A percentile compares a stretch with the other conserved stretches of the same genome.
These are phyloP conservation scores for Pyrenophora tritici-repentis DNA, from an alignment of 2,329 filamentous ascomycete genomes.

Conservation along the genomic window DNA sequence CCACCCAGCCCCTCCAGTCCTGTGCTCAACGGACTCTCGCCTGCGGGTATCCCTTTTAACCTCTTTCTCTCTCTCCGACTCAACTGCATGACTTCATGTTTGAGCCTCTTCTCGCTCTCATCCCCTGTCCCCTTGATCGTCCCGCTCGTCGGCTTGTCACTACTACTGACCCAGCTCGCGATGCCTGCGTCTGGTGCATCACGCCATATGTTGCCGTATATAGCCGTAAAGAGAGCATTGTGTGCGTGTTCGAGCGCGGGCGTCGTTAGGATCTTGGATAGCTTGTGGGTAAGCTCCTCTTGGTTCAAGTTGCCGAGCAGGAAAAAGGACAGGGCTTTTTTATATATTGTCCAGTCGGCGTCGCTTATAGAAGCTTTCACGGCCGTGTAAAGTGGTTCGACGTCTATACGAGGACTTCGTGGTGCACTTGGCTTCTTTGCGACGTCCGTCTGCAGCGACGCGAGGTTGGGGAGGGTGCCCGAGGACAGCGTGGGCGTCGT, in stretches of 20 bases:
- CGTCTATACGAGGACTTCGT: slow-evolving; percentile 63
- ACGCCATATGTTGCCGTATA: slow-evolving; percentile 63
- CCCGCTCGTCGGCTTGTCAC: slow-evolving; percentile 73
- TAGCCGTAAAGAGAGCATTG: slow-evolving; percentile 64
- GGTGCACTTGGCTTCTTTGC: slow-evolving; percentile 55
- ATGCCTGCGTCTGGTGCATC: slow-evolving; percentile 67
- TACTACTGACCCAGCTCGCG: slow-evolving; percentile 67
- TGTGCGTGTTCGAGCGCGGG: slow-evolving; percentile 62
- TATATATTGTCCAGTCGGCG: slow-evolving; percentile 63
- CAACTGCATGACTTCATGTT: slow-evolving; percentile 67
- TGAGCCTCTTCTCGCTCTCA: slow-evolving; percentile 65
- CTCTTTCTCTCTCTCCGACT: slow-evolving; percentile 64
- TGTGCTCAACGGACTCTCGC: slow-evolving; percentile 12
- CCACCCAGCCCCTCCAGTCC: slow-evolving; percentile 12
- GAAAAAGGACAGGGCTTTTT: slow-evolving; percentile 62
- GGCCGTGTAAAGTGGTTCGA: slow-evolving; percentile 66
- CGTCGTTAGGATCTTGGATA: slow-evolving; percentile 61
- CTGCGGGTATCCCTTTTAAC: slow-evolving; percentile 60
- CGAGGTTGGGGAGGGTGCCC: slow-evolving; percentile 40
- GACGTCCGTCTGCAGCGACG: slow-evolving; percentile 48
- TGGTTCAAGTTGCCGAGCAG: slow-evolving; percentile 66
- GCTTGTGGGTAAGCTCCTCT: slow-evolving; percentile 62
- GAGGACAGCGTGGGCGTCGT: slow-evolving; percentile 42
- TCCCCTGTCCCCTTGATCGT: slow-evolving; percentile 69
- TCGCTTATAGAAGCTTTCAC: slow-evolving; percentile 65